Evolutionary conservation across 2,329 filamentous ascomycete genomes (phyloP), one percentile per base, ranked within the genome.

Genomic region (Fusarium piperis): DNA sequence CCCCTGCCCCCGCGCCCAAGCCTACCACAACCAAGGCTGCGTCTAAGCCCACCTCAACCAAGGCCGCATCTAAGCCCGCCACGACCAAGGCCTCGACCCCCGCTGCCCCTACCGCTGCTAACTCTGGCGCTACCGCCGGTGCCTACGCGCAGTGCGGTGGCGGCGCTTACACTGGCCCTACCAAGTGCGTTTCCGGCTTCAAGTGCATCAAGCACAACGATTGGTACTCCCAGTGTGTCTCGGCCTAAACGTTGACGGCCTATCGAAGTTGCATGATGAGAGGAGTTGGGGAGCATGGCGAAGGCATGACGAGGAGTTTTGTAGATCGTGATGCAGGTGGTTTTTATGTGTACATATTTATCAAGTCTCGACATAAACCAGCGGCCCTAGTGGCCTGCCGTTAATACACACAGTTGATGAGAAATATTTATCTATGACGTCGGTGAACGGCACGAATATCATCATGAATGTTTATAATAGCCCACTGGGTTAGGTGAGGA

Each of bases 221-320:
- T 12, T 79, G 68, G 73, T 79, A 77, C 65, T 72, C 65, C 3
- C 77, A 79, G 67, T 79, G 77, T 39, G 4, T 77, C 1, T 75
- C 26, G 20, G 13, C 11, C 8, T 5, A 51, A 30, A 28, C 2
- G 6, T 16, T 10, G 33, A 53, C n/a, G 23, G 52, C 10, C n/a
- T 12, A 18, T 35, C 1, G 18, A 48, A 51, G 26, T 30, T 28
- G 26, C 9, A 51, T 48, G 41, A 36, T 30, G 18, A 35, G 57
- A 36, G 30, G 38, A 48, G 0, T 7, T 32, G 16, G n/a, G 44
- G 44, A 26, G 18, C 18, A 41, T 41, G 39, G 18, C 18, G 39
- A 23, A 18, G 39, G 16, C 10, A 30, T 48, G 51, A 55, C 5
- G 51, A 55, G 13, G 32, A 32, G 51, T 18, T 55, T 36, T 23